Base-by-base conservation (phyloP, 805 yeast genomes). In the Teunomyces aglyptinius region DNA sequence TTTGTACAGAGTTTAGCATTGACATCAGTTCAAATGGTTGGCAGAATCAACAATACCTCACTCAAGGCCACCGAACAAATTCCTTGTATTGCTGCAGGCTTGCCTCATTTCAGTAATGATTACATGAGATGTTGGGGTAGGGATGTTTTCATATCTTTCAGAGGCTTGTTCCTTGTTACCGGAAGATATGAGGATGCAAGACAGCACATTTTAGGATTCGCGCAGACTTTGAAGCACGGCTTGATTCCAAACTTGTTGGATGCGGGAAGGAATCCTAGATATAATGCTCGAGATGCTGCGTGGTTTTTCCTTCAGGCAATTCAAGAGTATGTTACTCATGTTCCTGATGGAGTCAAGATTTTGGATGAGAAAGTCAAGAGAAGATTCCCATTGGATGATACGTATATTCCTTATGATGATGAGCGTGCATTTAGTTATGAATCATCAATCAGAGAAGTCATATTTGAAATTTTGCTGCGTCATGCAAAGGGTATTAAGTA, bases 91-190 rank as follows among this genome's bases (percentile, higher is more conserved):
- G 96, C 98, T 12, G 99, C 99, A 1, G 99, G 98, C 1, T 75
- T 92, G 50, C 99, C 99, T 1, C 97, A 90, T 66, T 92, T 92
- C 68, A 84, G 94, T 61, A 79, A 78, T 48, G 89, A 86, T 53
- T 91, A 86, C 65, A 90, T 92, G 96, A 78, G 99, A 64, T 89
- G 97, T 63, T 92, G 99, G 99, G 99, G 99, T 18, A 79, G 99
- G 60, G 99, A 92, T 66, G 96, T 90, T 0, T 94, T 94, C 62
- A 85, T 92, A 39, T 79, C 97, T 0, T 75, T 86, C 36, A 74
- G 96, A 50, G 99, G 99, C 0, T 72, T 92, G 41, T 67, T 90
- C 46, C 68, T 90, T 19, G 83, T 86, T 1, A 79, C 97, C 0
- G 91, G 86, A 8, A 75, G 98, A 46, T 82, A 63, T 59, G 88